A percentile compares a stretch with the other conserved stretches of the same genome.
Evolutionary conservation across 495 filamentous ascomycete species (phyloP).

Genomic region (Aspergillus sclerotioniger): DNA sequence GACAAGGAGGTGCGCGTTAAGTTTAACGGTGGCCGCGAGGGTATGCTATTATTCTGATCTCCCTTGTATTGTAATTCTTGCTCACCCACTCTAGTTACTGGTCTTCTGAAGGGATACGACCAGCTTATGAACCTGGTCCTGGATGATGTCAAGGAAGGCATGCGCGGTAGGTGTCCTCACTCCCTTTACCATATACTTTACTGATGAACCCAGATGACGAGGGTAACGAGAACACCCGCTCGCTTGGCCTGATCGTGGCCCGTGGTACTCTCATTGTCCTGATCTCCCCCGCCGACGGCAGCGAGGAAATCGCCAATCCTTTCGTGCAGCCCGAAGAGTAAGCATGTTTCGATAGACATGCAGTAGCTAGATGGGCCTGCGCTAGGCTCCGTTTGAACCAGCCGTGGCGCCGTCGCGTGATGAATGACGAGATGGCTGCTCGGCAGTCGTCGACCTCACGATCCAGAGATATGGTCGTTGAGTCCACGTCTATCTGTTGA

Average conservation of each 20-base stretch:
- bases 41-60: conserved; percentile 44
- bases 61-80: background rate
- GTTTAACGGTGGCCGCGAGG: conserved; percentile 93
- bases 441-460: background rate
- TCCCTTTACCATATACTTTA: conserved; percentile 11
- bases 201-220: conserved; percentile 64
- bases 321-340: conserved; percentile 72
- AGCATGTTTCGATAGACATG: conserved; percentile 4
- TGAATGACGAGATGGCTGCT: background rate
- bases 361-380: background rate
- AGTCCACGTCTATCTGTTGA: background rate
- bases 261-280: conserved; percentile 89
- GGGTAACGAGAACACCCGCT: conserved; percentile 78
- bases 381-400: background rate
- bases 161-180: conserved; percentile 62
- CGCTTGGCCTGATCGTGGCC: conserved; percentile 87
- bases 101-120: conserved; percentile 90
- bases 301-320: conserved; percentile 92
- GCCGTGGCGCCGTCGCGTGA: background rate
- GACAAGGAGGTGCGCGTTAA: conserved; percentile 93
- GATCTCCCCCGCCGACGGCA: conserved; percentile 90
- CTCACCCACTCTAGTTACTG: conserved; percentile 61
- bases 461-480: background rate
- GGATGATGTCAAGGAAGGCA: conserved; percentile 86
- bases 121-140: conserved; percentile 97